Evolutionary conservation across 768 basidiomycete genomes (phyloP).

Genomic region (Polyporus arcularius): DNA sequence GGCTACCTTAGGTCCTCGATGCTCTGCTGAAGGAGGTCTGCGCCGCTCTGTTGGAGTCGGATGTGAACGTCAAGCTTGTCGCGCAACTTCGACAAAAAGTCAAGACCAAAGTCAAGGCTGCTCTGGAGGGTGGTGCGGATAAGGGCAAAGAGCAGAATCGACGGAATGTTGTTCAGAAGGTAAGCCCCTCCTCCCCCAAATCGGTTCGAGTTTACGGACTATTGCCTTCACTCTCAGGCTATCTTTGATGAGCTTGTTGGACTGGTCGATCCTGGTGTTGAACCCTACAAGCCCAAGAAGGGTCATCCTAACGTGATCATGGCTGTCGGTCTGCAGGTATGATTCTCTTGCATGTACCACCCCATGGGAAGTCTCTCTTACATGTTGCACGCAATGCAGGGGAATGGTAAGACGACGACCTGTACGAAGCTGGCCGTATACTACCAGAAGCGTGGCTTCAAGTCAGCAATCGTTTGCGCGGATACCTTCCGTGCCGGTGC

Average conservation of each 20-base stretch:
- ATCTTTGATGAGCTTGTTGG: constrained; percentile 96
- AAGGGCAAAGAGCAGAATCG: constrained; percentile 79
- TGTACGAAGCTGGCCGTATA: constrained; percentile 98
- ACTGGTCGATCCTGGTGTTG: constrained; percentile 92
- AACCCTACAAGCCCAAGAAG: constrained; percentile 96
- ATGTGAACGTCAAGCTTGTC: constrained; percentile 98
- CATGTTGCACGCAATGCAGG: constrained; percentile 44
- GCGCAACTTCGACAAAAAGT: constrained; percentile 85
- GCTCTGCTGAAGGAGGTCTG: constrained; percentile 93
- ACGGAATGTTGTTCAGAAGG: constrained; percentile 92
- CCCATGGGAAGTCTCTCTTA: constrained; percentile 1
- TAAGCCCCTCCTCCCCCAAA: constrained; percentile 31
- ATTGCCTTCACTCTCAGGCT: constrained; percentile 50
- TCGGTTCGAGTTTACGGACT: background rate
- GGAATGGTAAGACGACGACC: constrained; percentile 98
- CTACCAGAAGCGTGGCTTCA: constrained; percentile 96
- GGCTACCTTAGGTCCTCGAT: constrained; percentile 77
- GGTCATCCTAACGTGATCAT: constrained; percentile 93
- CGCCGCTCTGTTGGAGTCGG: constrained; percentile 89
- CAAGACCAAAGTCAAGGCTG: constrained; percentile 84
- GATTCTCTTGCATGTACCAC: constrained; percentile 15
- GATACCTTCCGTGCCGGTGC: constrained; percentile 99
- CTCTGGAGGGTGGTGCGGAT: constrained; percentile 67
- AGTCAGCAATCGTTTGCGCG: constrained; percentile 96
- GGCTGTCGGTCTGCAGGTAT: constrained; percentile 94